These are phyloP conservation scores for Schwanniomyces polymorphus DNA, from an alignment of 805 yeast species.

Conservation along the genomic window DNA sequence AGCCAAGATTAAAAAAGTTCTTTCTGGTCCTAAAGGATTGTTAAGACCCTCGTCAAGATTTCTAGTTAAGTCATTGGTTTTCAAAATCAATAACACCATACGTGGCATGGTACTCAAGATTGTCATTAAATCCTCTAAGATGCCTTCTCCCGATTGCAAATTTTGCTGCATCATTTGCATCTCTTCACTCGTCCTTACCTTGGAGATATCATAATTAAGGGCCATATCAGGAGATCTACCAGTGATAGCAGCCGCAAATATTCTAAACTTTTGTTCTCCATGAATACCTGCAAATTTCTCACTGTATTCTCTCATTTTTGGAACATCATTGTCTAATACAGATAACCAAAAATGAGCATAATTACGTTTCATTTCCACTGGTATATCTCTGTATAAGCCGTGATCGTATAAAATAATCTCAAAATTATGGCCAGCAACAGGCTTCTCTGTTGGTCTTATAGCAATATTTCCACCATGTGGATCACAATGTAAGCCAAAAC, in stretches of 20 bases:
- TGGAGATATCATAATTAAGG: constrained; percentile 56
- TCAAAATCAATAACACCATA: constrained; percentile 79
- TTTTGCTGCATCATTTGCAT: constrained; percentile 64
- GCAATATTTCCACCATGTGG: constrained; percentile 98
- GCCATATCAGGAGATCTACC: constrained; percentile 88
- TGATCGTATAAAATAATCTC: constrained; percentile 93
- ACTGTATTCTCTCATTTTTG: constrained; percentile 71
- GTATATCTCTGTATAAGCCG: constrained; percentile 86
- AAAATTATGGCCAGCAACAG: constrained; percentile 60
- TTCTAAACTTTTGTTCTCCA: constrained; percentile 71
- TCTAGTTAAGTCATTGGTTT: constrained; percentile 92
- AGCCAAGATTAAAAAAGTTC: constrained; percentile 88
- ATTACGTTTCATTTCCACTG: constrained; percentile 70
- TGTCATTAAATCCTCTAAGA: constrained; percentile 74
- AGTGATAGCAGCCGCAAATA: constrained; percentile 91
- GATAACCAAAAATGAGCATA: constrained; percentile 95
- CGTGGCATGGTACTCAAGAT: constrained; percentile 80
- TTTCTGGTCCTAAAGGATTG: constrained; percentile 81
- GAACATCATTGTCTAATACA: constrained; percentile 66
- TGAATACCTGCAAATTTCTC: constrained; percentile 73
- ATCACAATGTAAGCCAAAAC: constrained; percentile 92
- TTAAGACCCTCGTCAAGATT: constrained; percentile 81
- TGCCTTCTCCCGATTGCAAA: constrained; percentile 55
- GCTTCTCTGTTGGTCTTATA: constrained; percentile 45
- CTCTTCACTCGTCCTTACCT: constrained; percentile 60